Conservation (phyloP, 1,284 basidiomycete genomes). For the Testicularia cyperi region DNA sequence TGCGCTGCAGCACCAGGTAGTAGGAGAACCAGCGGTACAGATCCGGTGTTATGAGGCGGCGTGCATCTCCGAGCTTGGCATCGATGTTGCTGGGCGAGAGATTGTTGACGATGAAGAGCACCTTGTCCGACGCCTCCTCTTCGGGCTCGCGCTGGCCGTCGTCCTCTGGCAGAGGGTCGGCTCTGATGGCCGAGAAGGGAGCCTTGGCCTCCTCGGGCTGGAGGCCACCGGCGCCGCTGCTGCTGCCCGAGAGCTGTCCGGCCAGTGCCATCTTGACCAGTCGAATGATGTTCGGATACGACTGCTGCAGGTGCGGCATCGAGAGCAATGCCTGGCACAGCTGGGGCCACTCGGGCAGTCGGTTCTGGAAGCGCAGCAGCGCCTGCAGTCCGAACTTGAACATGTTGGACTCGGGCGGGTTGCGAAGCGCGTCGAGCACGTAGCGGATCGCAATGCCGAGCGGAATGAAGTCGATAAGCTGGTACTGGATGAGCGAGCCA, state of each 20-base stretch:
- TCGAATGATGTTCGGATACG: slow-evolving; percentile 75
- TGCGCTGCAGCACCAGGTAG: slow-evolving; percentile 92
- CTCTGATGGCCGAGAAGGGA: slow-evolving; percentile 62
- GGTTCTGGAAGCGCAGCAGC: slow-evolving; percentile 80
- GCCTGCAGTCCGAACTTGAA: slow-evolving; percentile 96
- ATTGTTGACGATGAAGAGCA: slow-evolving; percentile 98
- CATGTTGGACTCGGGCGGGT: slow-evolving; percentile 80
- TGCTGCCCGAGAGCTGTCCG: slow-evolving; percentile 19
- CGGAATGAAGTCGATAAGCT: slow-evolving; percentile 91
- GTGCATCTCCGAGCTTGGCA: slow-evolving; percentile 62
- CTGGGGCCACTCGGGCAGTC: slow-evolving; percentile 89
- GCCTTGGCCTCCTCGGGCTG: slow-evolving; percentile 53
- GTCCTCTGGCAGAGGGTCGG: slow-evolving; percentile 59
- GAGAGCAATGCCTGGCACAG: slow-evolving; percentile 84
- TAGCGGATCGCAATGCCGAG: slow-evolving; percentile 96
- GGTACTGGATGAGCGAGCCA: slow-evolving; percentile 90
- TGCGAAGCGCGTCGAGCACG: slow-evolving; percentile 81
- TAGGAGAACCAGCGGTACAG: slow-evolving; percentile 83
- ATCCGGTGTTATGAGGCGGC: slow-evolving; percentile 44
- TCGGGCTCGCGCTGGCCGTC: slow-evolving; percentile 66
- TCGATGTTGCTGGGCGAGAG: slow-evolving; percentile 92
- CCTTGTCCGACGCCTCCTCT: slow-evolving; percentile 86
- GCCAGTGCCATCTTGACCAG: slow-evolving; percentile 46
- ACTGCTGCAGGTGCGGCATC: slow-evolving; percentile 83
- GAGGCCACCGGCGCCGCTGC: slow-evolving; percentile 15